Conservation (phyloP, 805 yeast species). For the Sugiyamaella lignohabitans region DNA sequence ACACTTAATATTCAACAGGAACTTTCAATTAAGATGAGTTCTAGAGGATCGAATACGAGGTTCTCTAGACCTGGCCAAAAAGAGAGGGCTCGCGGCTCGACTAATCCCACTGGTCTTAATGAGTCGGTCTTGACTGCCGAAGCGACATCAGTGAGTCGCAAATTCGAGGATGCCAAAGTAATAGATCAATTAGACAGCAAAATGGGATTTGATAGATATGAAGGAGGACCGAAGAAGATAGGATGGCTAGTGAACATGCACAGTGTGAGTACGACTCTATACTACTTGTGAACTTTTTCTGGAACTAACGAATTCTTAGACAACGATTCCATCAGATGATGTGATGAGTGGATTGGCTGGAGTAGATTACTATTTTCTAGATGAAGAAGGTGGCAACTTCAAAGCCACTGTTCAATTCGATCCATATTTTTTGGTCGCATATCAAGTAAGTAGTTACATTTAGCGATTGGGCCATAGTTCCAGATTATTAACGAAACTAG, state of each 20-base stretch:
- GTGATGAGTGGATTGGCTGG: conserved; percentile 69
- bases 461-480: background rate
- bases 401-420: conserved; percentile 76
- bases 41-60: conserved; percentile 6
- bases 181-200: conserved; percentile 61
- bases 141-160: conserved; percentile 15
- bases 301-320: conserved; percentile 16
- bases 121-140: conserved; percentile 14
- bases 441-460: conserved; percentile 43
- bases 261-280: conserved; percentile 54
- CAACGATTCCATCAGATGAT: conserved; percentile 47
- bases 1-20: no score
- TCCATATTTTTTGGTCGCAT: conserved; percentile 76
- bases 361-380: conserved; percentile 89
- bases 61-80: conserved; percentile 3
- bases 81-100: background rate
- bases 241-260: conserved; percentile 98
- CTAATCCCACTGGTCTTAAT: conserved; percentile 9
- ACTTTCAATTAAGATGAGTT: no score
- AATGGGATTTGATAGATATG: conserved; percentile 85
- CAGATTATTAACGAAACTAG: conserved; percentile 10
- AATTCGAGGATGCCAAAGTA: conserved; percentile 16
- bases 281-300: background rate
- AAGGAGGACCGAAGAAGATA: conserved; percentile 58
- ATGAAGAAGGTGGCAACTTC: conserved; percentile 94